phyloP scores from a whole-genome alignment of 768 basidiomycete species.

The Lactarius quietus region DNA sequence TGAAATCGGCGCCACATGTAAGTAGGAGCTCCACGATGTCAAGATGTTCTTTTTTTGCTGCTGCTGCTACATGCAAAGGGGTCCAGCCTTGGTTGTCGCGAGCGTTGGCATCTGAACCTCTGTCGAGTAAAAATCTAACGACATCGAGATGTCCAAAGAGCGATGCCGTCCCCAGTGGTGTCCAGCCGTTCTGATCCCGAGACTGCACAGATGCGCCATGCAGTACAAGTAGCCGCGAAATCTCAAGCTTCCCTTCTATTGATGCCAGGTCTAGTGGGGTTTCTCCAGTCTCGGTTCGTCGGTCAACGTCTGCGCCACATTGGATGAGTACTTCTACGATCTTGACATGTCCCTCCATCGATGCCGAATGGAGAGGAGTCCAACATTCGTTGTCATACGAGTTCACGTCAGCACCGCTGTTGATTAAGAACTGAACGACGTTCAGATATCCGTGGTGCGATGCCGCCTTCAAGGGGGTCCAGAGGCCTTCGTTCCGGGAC shows the following conservation, averaged over 20 bases:
- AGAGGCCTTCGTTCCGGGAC: not conserved
- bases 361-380: not conserved
- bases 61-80: not conserved
- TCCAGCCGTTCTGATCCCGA: fast-evolving
- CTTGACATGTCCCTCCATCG: not conserved
- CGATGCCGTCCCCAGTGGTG: not conserved
- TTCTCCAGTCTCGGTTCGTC: not conserved
- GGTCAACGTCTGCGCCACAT: not conserved
- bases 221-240: not conserved
- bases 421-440: not conserved
- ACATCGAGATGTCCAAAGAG: not conserved
- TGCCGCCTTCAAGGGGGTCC: not conserved
- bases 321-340: not conserved
- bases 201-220: not conserved
- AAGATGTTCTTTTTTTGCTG: not conserved
- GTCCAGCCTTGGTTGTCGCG: not conserved
- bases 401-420: not conserved
- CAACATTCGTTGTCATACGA: not conserved
- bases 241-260: not conserved
- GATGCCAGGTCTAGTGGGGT: not conserved
- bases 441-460: not conserved
- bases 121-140: not conserved
- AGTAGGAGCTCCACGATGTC: not conserved
- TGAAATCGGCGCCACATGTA: not conserved
- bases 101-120: not conserved